Percentiles rank a stretch among this genome's conserved stretches.
Evolutionary conservation across 2,329 filamentous ascomycete species (phyloP).

Genomic region (Tolypocladium sp.): DNA sequence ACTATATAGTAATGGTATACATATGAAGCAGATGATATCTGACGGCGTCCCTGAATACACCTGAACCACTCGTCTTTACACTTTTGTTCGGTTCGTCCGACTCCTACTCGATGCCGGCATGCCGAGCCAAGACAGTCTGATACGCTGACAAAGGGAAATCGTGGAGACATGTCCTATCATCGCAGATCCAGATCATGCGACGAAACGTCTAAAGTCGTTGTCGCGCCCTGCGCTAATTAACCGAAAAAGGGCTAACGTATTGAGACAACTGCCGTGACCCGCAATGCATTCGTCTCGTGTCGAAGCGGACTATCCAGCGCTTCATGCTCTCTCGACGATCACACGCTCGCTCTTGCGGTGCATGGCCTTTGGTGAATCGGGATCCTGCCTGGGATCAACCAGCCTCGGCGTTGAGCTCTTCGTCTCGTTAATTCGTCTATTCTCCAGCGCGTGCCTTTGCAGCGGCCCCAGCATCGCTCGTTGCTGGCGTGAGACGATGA

Average conservation of each 20-base stretch:
- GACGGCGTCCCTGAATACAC: background rate
- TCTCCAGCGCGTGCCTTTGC: slow-evolving; percentile 16
- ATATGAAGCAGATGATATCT: background rate
- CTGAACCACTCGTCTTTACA: background rate
- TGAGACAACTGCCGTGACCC: background rate
- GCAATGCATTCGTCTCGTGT: background rate
- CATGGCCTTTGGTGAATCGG: slow-evolving; percentile 21
- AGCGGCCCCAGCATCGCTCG: slow-evolving; percentile 49
- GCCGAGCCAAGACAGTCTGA: background rate
- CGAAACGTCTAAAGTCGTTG: background rate
- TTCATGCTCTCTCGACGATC: slow-evolving; percentile 37
- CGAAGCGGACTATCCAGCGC: background rate
- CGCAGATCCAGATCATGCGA: background rate
- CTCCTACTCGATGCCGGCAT: background rate
- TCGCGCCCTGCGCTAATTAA: background rate
- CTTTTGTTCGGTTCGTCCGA: background rate
- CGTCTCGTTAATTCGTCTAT: slow-evolving; percentile 19
- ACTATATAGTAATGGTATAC: background rate
- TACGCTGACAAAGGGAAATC: background rate
- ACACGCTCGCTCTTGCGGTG: slow-evolving; percentile 45
- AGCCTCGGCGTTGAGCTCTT: slow-evolving; percentile 36
- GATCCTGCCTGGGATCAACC: slow-evolving; percentile 25
- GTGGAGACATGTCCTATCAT: background rate
- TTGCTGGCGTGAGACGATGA: slow-evolving; percentile 55
- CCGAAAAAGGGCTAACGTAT: background rate